A percentile compares a stretch with the other conserved stretches of the same genome.
Conservation (phyloP, 2,329 filamentous ascomycete species). For the Colletotrichum viniferum region DNA sequence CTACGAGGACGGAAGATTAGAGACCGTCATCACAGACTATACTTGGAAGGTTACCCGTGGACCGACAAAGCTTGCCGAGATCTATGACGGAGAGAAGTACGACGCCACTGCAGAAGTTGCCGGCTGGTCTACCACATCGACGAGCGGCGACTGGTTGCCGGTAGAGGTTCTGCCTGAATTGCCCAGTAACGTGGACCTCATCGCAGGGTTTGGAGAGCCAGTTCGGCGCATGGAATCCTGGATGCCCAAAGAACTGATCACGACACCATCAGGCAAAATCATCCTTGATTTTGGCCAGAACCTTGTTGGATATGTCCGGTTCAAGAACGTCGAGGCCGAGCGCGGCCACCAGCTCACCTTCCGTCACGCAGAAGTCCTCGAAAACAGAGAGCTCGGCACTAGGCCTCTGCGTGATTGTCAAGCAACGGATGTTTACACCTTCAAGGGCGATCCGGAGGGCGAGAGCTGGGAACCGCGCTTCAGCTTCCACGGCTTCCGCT, state of each 20-base stretch:
- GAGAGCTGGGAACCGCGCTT: conserved; percentile 47
- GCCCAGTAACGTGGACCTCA: neutral
- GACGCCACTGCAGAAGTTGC: conserved; percentile 3
- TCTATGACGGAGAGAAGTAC: conserved; percentile 22
- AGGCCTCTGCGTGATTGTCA: conserved; percentile 41
- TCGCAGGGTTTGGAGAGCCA: neutral
- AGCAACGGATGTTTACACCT: conserved; percentile 36
- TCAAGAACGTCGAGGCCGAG: conserved; percentile 22
- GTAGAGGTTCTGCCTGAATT: neutral
- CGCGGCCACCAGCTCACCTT: conserved; percentile 33
- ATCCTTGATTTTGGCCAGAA: conserved; percentile 51
- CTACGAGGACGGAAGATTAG: neutral
- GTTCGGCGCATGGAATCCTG: conserved; percentile 29
- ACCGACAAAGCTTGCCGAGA: conserved; percentile 10
- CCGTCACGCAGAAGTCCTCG: conserved; percentile 46
- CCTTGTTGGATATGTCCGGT: conserved; percentile 39
- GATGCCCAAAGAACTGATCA: conserved; percentile 30
- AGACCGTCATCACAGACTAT: neutral
- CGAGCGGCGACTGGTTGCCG: neutral
- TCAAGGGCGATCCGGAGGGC: conserved; percentile 23
- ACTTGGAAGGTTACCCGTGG: neutral
- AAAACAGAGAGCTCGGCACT: conserved; percentile 41
- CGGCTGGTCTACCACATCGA: neutral
- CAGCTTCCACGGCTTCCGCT: conserved; percentile 58
- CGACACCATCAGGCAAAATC: conserved; percentile 36